Percentiles rank a stretch among this genome's conserved stretches.
Conservation (phyloP, 345 rosid species). For the Dipteronia dyeriana region DNA sequence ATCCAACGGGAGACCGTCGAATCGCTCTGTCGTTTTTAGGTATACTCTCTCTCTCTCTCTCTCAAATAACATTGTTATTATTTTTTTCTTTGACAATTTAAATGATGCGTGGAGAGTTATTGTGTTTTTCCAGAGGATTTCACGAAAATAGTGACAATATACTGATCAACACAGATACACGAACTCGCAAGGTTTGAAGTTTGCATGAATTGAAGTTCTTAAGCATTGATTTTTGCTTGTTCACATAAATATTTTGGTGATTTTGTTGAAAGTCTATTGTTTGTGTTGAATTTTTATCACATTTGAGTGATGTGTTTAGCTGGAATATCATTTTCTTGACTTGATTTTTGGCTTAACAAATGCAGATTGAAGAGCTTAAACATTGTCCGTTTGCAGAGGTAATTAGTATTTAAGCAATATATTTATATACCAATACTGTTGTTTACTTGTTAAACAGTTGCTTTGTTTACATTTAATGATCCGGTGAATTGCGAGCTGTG, state of each 20-base stretch:
- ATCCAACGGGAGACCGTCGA: conserved; percentile 72
- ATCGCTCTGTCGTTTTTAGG: conserved; percentile 91
- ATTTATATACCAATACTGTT: not conserved
- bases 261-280: not conserved
- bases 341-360: conserved; percentile 12
- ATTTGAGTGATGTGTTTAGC: not conserved
- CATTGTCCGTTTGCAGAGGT: conserved; percentile 88
- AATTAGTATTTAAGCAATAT: conserved; percentile 15
- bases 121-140: conserved; percentile 63
- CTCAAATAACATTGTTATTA: not conserved
- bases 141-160: conserved; percentile 59
- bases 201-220: not conserved
- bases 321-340: not conserved
- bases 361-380: conserved; percentile 81
- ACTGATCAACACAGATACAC: conserved; percentile 65
- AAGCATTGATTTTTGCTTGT: not conserved
- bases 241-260: not conserved
- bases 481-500: not conserved
- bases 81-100: not conserved
- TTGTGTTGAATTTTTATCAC: not conserved
- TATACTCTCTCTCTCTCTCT: conserved; percentile 9
- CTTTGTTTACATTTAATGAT: not conserved
- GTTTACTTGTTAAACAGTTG: not conserved
- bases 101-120: not conserved
- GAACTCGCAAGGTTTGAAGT: conserved; percentile 61